A percentile compares a stretch with the other conserved stretches of the same genome.
Evolutionary conservation across 108 stramenopile genomes (phyloP).

Genomic region (Skeletonema tropicum): DNA sequence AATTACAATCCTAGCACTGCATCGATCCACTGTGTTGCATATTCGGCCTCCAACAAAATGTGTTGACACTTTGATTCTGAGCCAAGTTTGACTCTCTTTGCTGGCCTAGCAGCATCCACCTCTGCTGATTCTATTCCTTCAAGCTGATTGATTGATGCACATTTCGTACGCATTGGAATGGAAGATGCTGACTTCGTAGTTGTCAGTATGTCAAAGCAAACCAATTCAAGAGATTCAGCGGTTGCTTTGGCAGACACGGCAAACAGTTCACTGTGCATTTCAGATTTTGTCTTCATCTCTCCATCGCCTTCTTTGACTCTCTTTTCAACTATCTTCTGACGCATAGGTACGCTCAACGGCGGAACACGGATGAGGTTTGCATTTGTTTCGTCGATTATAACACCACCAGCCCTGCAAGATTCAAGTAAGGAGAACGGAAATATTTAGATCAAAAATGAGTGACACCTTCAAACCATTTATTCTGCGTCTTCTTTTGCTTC

Average conservation of each 20-base stretch:
- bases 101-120: constrained; percentile 8
- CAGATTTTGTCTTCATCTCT: constrained; percentile 50
- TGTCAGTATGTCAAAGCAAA: constrained; percentile 58
- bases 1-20: constrained; percentile 1
- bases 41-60: constrained; percentile 34
- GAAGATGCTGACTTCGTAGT: constrained; percentile 61
- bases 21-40: constrained; percentile 41
- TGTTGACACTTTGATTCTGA: constrained; percentile 22
- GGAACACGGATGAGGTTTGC: constrained; percentile 60
- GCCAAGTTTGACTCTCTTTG: constrained; percentile 21
- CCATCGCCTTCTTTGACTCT: constrained; percentile 58
- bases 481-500: not conserved
- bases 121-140: constrained; percentile 7
- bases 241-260: constrained; percentile 58
- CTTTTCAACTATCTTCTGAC: constrained; percentile 71
- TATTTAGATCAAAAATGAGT: not conserved
- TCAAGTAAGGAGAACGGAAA: not conserved
- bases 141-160: constrained; percentile 14
- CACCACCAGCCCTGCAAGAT: constrained; percentile 61
- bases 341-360: constrained; percentile 64
- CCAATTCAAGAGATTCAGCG: constrained; percentile 53
- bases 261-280: constrained; percentile 69
- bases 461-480: not conserved
- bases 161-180: constrained; percentile 29
- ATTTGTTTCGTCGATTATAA: constrained; percentile 42